Base-by-base conservation (phyloP, 176 grass and related monocot genomes). In the Eleusine indica region DNA sequence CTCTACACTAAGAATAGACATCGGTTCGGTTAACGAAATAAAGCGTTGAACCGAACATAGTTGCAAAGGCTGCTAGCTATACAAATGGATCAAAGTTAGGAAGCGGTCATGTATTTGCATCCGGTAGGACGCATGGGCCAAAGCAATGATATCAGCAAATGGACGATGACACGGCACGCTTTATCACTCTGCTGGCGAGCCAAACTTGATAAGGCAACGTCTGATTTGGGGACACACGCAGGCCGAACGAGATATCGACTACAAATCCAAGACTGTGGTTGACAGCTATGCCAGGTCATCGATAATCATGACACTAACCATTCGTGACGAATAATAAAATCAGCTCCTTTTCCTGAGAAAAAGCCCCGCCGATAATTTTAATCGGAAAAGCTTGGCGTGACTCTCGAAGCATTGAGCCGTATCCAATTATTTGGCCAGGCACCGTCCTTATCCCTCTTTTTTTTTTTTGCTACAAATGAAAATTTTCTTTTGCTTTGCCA, bases 271-370 rank as follows among this genome's bases (percentile, higher is more conserved):
- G 3, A 57, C 38, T 77, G 9, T 76, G 54, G 12, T 35, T 58
- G 78, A 81, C 21, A 82, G 73, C 67, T 47, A 67, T 47, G 78
- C 28, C 83, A 77, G 57, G 28, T 77, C 68, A 19, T 73, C 72
- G 22, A 57, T 76, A 56, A 72, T 86, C 57, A 89, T 82, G 87
- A 69, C 66, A 49, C 81, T 74, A 38, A 25, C 66, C n/a, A 4
- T 41, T 52, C 5, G 4, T 12, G 10, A 14, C 14, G 48, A 60
- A 84, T 32, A 84, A 79, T 51, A 21, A 58, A n/a, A 7, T 9
- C 7, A 0, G 0, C 9, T 54, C 64, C 5, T 76, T 85, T 65
- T 76, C 82, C 56, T 4, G 42, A 32, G 63, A 65, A 70, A 85
- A 53, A 3, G 6, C 13, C 48, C 18, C 5, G 11, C 1, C 1